Evolutionary conservation across 805 yeast genomes (phyloP).

Genomic region (Peterozyma toletana): DNA sequence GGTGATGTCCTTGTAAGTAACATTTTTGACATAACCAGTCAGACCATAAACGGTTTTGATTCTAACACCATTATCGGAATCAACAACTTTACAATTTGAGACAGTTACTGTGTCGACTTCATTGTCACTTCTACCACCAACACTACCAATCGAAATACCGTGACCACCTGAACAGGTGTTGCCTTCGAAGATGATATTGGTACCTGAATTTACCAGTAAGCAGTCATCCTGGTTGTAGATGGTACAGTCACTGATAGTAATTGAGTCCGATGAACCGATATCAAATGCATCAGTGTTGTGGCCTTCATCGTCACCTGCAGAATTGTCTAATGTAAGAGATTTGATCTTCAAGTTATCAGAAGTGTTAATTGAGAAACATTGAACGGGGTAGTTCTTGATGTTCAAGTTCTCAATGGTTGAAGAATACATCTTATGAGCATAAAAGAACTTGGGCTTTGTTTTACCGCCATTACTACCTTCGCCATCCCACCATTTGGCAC

Average conservation of each 20-base stretch:
- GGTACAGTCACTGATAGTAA: background rate
- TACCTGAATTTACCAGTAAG: conserved; percentile 13
- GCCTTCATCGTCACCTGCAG: no score
- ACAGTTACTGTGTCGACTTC: conserved; percentile 9
- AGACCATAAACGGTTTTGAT: conserved; percentile 12
- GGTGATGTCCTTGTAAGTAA: conserved; percentile 6
- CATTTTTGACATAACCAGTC: conserved; percentile 11
- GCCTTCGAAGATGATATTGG: conserved; percentile 8
- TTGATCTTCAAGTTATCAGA: no score
- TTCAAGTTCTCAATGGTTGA: no score
- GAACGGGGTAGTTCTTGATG: no score
- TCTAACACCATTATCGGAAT: conserved; percentile 10
- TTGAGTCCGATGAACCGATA: no score
- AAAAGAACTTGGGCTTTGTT: no score
- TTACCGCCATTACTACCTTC: no score
- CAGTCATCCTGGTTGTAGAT: conserved; percentile 14
- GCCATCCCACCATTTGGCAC: no score
- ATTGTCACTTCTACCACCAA: conserved; percentile 12
- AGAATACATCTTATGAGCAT: no score
- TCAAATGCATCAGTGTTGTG: no score
- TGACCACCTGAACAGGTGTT: conserved; percentile 13
- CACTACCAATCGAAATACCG: conserved; percentile 14
- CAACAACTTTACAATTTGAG: conserved; percentile 5
- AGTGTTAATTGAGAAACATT: no score
- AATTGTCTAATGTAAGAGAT: no score